phyloP scores from a whole-genome alignment of 2,329 filamentous ascomycete genomes.

The Trichoderma atroviride region DNA sequence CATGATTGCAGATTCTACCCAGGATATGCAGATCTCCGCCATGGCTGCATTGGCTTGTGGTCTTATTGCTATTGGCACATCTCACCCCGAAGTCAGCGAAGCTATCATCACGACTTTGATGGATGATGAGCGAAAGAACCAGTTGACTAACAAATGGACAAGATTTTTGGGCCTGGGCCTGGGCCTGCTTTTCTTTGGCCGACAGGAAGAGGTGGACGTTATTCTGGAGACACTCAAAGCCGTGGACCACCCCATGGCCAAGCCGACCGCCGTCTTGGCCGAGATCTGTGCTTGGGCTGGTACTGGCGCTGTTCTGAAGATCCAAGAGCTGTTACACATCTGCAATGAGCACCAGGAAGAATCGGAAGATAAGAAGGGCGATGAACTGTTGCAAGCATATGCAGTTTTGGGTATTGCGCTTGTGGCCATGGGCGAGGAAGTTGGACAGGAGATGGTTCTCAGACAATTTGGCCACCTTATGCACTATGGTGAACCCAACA shows the following conservation, averaged over 20 bases:
- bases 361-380: constrained; percentile 89
- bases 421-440: constrained; percentile 97
- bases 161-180: constrained; percentile 94
- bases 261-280: constrained; percentile 90
- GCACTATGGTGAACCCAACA: constrained; percentile 98
- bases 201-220: constrained; percentile 98
- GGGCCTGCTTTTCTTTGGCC: constrained; percentile 91
- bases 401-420: constrained; percentile 92
- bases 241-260: constrained; percentile 94
- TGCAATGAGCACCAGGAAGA: constrained; percentile 98
- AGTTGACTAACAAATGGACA: constrained; percentile 97
- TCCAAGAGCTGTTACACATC: constrained; percentile 95
- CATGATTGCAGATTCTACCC: constrained; percentile 78
- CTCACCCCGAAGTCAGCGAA: constrained; percentile 86
- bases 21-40: constrained; percentile 93
- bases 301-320: constrained; percentile 93
- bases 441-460: constrained; percentile 98
- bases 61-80: constrained; percentile 89
- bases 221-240: constrained; percentile 96
- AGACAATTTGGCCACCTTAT: constrained; percentile 97
- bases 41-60: constrained; percentile 93
- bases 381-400: constrained; percentile 93
- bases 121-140: constrained; percentile 87
- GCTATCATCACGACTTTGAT: constrained; percentile 90
- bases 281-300: constrained; percentile 98